phyloP scores from a whole-genome alignment of 495 filamentous ascomycete species.

The Pyronema domesticum region DNA sequence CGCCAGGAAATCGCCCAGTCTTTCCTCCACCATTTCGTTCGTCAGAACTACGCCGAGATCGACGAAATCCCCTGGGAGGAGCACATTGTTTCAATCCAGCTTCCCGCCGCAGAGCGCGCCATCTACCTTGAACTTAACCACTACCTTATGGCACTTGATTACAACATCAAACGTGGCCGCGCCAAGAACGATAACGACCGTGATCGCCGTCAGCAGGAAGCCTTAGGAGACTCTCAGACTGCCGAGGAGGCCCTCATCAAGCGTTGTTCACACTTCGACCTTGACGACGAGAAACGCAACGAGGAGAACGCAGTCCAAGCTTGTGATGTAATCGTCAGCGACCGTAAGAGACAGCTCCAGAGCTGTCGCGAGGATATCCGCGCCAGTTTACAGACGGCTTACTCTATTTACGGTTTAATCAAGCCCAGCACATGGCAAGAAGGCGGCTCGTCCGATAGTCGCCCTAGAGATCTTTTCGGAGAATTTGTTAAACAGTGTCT shows the following conservation, averaged over 20 bases:
- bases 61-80: slow-evolving; percentile 28
- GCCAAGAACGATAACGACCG: slow-evolving; percentile 28
- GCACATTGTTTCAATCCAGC: slow-evolving; percentile 27
- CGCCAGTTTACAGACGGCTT: slow-evolving; percentile 22
- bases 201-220: slow-evolving; percentile 28
- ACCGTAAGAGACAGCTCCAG: slow-evolving; percentile 24
- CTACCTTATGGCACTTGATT: slow-evolving; percentile 29
- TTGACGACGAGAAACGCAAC: slow-evolving; percentile 22
- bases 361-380: slow-evolving; percentile 24
- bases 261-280: slow-evolving; percentile 29
- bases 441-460: not conserved
- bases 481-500: slow-evolving; percentile 3
- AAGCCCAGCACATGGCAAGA: slow-evolving; percentile 6
- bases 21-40: slow-evolving; percentile 37
- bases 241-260: slow-evolving; percentile 34
- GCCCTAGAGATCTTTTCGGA: not conserved
- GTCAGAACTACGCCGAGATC: slow-evolving; percentile 35
- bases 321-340: slow-evolving; percentile 24
- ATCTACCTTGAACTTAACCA: slow-evolving; percentile 34
- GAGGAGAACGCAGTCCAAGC: slow-evolving; percentile 25
- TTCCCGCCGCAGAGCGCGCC: slow-evolving; percentile 29
- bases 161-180: slow-evolving; percentile 27
- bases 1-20: slow-evolving; percentile 34
- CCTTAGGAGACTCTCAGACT: slow-evolving; percentile 28
- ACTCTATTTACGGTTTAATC: slow-evolving; percentile 14